Conservation (phyloP, 495 filamentous ascomycete species). For the Evernia prunastri region DNA sequence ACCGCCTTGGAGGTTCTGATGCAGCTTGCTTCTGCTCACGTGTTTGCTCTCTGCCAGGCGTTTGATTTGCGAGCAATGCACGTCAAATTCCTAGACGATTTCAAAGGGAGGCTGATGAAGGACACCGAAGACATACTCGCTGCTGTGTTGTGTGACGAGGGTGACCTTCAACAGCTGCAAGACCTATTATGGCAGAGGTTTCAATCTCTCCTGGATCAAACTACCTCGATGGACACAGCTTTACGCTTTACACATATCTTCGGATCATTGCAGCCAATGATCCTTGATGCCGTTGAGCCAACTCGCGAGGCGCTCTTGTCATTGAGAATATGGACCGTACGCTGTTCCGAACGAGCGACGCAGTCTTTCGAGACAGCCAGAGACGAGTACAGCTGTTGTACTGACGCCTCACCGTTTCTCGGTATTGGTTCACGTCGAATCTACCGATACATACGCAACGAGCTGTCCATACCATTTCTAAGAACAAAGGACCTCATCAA, state of each 20-base stretch:
- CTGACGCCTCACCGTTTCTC: neutral
- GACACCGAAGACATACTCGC: neutral
- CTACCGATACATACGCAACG: conserved; percentile 7
- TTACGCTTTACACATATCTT: neutral
- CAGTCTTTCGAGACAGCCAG: neutral
- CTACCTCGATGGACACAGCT: neutral
- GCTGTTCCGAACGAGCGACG: neutral
- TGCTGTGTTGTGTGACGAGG: neutral
- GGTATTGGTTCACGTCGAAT: neutral
- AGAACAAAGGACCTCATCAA: conserved; percentile 2
- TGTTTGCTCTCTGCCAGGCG: neutral
- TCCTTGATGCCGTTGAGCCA: neutral
- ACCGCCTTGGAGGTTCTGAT: conserved; percentile 48
- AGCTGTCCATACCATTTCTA: neutral
- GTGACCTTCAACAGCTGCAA: neutral
- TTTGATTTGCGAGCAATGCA: neutral
- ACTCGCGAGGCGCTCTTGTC: neutral
- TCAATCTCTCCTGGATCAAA: neutral
- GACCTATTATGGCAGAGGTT: neutral
- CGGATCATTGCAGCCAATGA: neutral
- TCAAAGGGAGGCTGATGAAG: neutral
- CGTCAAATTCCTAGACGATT: neutral
- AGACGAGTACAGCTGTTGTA: neutral
- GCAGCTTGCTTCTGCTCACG: conserved; percentile 3
- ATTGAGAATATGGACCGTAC: neutral